Base-by-base conservation (phyloP, 768 basidiomycete species). In the Holtermanniella nyarrowii region DNA sequence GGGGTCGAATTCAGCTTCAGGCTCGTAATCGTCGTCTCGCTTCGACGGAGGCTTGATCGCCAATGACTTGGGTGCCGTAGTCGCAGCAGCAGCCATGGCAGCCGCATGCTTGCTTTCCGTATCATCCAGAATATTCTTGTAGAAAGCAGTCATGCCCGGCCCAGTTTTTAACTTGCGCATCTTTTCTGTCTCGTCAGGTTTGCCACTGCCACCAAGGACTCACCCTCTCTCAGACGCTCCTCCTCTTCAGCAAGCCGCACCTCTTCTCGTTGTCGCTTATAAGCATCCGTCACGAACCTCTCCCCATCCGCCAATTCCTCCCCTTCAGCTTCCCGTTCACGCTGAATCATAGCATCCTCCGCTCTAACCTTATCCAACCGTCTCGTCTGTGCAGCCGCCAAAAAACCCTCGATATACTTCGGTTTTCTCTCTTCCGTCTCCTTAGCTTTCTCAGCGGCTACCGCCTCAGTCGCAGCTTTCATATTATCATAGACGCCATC, bases 341-440 rank as follows among this genome's bases (percentile, higher is more conserved):
- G 78, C 68, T 91, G 86, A 68, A 96, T 84, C 85, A 93, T 85
- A 77, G 97, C 96, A 73, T 97, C 93, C 72, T 99, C 95, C 0
- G 95, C 95, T 49, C 90, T 78, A 11, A 97, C 73, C 62, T 87
- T 79, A 70, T 99, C 95, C 44, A 93, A 70, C 61, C 83, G 81
- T 22, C 95, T 79, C 23, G 88, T 88, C n/a, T 82, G 81, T 24
- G 95, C 90, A 5, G 87, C 80, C 14, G 75, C 73, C 1, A 97
- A 75, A 26, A 97, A 78, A 22, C 78, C 80, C 37, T 78, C 77
- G 48, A 97, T 95, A 65, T 97, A 97, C 75, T 95, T 96, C 0
- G 93, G 93, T 87, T 91, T 89, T 54, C 88, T 78, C 59, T 83
- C 83, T 54, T 79, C 80, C 2, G 80, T 64, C 58, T 90, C 89